Evolutionary conservation across 306 rosid species (phyloP).

Genomic region (Cicer judaicum): DNA sequence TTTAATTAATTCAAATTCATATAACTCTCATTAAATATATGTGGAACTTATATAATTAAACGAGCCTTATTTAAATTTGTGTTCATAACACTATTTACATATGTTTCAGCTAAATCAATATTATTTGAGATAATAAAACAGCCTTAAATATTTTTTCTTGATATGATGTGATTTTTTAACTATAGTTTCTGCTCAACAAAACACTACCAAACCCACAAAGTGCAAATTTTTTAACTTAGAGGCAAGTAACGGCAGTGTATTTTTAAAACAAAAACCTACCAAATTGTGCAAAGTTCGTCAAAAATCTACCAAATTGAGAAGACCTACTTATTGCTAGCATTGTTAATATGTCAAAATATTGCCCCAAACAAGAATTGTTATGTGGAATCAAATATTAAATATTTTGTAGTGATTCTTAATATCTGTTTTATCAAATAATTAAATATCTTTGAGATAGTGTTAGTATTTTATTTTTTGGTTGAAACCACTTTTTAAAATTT

Average conservation of each 20-base stretch:
- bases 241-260: background rate
- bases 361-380: background rate
- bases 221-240: background rate
- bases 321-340: no score
- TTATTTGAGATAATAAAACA: background rate
- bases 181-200: slow-evolving; percentile 28
- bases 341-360: background rate
- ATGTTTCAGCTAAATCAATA: slow-evolving; percentile 14
- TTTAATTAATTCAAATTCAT: no score
- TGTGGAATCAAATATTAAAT: background rate
- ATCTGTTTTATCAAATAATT: no score
- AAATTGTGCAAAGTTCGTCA: background rate
- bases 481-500: no score
- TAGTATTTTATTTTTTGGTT: no score
- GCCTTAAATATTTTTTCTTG: slow-evolving; percentile 6
- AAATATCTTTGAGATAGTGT: no score
- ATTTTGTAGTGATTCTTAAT: no score
- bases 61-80: no score
- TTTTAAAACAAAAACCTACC: slow-evolving; percentile 16
- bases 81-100: background rate
- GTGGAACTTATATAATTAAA: no score
- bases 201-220: slow-evolving; percentile 1
- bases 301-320: background rate
- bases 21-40: no score
- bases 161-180: background rate